Conservation (phyloP, 345 rosid genomes). For the Euphorbia lathyris region DNA sequence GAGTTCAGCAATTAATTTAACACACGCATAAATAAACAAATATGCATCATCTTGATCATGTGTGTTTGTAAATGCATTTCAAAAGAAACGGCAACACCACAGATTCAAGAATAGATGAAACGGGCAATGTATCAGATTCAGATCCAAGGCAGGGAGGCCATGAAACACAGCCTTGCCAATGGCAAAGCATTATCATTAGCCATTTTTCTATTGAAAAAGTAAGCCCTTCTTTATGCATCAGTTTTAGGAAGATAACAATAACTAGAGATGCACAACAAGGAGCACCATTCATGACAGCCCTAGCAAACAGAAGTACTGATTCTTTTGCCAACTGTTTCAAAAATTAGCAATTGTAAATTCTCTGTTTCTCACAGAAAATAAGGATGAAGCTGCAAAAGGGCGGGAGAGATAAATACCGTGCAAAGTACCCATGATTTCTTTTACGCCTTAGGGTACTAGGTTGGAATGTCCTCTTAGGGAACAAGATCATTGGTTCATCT, state of each 20-base stretch:
- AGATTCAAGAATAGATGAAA: neutral
- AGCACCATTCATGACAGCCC: neutral
- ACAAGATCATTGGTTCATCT: constrained; percentile 64
- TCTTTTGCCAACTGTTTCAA: neutral
- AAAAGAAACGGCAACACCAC: neutral
- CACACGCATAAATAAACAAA: neutral
- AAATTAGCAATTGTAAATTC: neutral
- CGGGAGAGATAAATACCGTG: constrained; percentile 51
- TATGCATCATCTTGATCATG: neutral
- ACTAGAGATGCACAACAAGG: neutral
- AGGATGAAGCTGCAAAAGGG: neutral
- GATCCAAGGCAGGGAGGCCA: neutral
- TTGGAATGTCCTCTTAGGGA: constrained; percentile 83
- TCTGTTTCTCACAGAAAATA: neutral
- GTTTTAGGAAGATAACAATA: neutral
- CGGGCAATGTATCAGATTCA: neutral
- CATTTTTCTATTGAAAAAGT: constrained; percentile 1
- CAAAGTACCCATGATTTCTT: constrained; percentile 86
- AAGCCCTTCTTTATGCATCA: neutral
- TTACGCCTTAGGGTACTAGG: constrained; percentile 84
- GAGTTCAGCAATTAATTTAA: neutral
- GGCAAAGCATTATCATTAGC: neutral
- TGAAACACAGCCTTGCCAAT: neutral
- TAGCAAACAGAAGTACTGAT: neutral
- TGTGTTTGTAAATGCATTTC: neutral